Evolutionary conservation across 2,329 filamentous ascomycete genomes (phyloP).

Genomic region (Cordyceps militaris): DNA sequence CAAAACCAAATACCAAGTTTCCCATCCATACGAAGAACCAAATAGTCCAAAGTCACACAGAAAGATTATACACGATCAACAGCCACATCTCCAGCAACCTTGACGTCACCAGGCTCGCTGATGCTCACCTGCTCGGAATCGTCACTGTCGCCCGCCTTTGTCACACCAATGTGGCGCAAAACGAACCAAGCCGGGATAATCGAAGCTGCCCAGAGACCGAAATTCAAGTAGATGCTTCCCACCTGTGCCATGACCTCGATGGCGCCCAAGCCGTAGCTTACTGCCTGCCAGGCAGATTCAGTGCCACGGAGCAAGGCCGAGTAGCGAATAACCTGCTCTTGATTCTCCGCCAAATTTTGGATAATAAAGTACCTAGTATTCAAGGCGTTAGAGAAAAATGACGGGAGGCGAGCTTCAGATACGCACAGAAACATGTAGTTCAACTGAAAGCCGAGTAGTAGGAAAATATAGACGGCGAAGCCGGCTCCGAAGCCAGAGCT

Average conservation of each 20-base stretch:
- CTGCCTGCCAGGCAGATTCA: conserved; percentile 65
- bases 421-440: conserved; percentile 65
- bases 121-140: not conserved
- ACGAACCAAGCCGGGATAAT: conserved; percentile 62
- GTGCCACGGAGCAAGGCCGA: conserved; percentile 61
- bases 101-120: not conserved
- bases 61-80: not conserved
- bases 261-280: conserved; percentile 63
- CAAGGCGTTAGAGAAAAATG: not conserved
- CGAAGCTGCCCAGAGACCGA: conserved; percentile 58
- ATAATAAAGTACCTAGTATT: conserved; percentile 58
- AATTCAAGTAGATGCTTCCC: conserved; percentile 64
- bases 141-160: not conserved
- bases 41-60: not conserved
- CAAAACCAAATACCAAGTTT: too few relatives aligned
- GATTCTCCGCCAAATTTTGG: conserved; percentile 52
- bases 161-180: conserved; percentile 45
- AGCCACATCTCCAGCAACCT: not conserved
- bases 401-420: not conserved
- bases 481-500: conserved; percentile 56
- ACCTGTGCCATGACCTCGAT: conserved; percentile 55
- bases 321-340: conserved; percentile 60
- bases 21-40: too few relatives aligned
- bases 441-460: conserved; percentile 61
- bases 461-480: conserved; percentile 61